These are phyloP conservation scores for Erucastrum elatum DNA, from an alignment of 345 rosid species.

Conservation along the genomic window DNA sequence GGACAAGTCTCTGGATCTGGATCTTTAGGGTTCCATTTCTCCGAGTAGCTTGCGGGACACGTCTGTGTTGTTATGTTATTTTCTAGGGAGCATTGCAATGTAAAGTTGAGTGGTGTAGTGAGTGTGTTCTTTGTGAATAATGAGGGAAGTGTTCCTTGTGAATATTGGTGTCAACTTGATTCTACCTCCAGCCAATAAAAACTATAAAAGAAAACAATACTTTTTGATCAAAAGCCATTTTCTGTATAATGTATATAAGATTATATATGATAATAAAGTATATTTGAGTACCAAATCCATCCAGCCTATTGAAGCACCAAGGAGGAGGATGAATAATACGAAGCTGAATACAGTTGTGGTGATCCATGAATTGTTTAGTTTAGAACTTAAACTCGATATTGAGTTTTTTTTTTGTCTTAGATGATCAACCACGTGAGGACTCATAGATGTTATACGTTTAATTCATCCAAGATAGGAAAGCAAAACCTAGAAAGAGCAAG, in stretches of 20 bases:
- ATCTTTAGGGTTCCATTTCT: conserved; percentile 3
- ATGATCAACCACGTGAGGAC: no score
- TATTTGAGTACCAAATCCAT: conserved; percentile 23
- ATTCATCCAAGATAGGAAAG: neutral
- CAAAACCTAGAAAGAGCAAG: no score
- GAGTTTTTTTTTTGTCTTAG: neutral
- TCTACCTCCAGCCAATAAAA: conserved; percentile 16
- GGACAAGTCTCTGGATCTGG: conserved; percentile 48
- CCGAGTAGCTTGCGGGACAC: conserved; percentile 36
- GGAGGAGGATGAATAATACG: conserved; percentile 36
- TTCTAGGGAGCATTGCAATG: conserved; percentile 39
- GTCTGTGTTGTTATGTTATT: conserved; percentile 18
- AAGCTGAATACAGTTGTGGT: neutral
- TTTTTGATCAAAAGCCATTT: neutral
- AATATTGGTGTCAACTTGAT: conserved; percentile 8
- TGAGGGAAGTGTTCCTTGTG: neutral
- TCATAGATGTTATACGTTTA: neutral
- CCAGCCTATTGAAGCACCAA: conserved; percentile 35
- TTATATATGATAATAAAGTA: no score
- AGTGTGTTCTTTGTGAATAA: neutral
- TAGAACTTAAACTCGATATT: conserved; percentile 4
- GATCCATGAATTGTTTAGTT: conserved; percentile 32
- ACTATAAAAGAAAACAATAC: conserved; percentile 10
- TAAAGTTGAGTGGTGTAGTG: neutral
- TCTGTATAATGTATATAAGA: no score